Evolutionary conservation across 2,329 filamentous ascomycete species (phyloP), one percentile per base, ranked within the genome.

Genomic region (Drechslerella coelobrocha): DNA sequence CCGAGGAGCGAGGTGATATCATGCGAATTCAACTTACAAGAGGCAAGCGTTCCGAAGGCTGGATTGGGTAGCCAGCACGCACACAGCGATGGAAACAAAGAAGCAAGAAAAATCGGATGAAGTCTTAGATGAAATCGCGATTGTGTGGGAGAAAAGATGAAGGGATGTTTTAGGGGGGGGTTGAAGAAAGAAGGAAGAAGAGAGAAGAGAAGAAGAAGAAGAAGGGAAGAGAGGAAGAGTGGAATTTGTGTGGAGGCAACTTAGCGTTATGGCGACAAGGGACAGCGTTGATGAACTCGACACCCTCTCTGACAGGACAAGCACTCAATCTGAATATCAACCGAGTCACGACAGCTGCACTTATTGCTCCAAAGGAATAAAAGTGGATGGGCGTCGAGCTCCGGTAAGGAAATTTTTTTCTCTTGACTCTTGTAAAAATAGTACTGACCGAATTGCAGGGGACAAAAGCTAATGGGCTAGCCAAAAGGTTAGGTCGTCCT

Each of bases 21-120:
- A 61, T 62, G 56, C 34, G 47, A 39, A 39, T 10, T 10, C 12
- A n/a, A 69, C 65, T 69, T 69, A 69, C 65, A n/a, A 52, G 56
- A 53, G 48, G 60, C 27, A 68, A 47, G 26, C 31, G 41, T 7
- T 21, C 23, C 39, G 56, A 57, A 27, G 51, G 14, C 31, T 51
- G 50, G 63, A 68, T 45, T 61, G 63, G 51, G 61, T 50, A 68
- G 50, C 63, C 63, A 68, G 63, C 45, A 68, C 55, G 61, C 63
- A 52, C 34, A 48, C 52, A 57, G 37, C 43, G 47, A 23, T 26
- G 57, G 65, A 69, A 69, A 57, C 55, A 52, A 69, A 54, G 53
- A 37, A 52, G 39, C 39, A 31, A 26, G 50, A 50, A 19, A 54
- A 48, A 45, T 43, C 48, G 63, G 59, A 55, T 41, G 63, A 51